These are phyloP conservation scores for Pascua guehoae DNA, from an alignment of 1,284 basidiomycete species.

Conservation along the genomic window DNA sequence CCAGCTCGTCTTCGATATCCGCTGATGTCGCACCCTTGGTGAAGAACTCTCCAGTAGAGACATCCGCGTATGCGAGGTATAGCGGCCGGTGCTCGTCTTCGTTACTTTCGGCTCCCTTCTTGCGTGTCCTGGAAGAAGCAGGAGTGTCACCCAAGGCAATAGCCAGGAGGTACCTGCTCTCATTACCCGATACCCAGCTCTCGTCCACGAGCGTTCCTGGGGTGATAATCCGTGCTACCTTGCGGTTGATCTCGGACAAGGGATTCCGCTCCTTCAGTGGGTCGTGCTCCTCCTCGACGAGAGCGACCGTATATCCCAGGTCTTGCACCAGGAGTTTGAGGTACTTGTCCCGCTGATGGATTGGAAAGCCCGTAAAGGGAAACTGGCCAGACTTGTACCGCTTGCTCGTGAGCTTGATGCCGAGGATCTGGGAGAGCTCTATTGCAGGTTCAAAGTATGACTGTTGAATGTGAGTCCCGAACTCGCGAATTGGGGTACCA, in stretches of 20 bases:
- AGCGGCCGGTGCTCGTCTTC: slow-evolving; percentile 3
- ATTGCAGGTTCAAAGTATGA: slow-evolving; percentile 89
- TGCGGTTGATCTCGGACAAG: slow-evolving; percentile 49
- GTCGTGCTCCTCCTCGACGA: slow-evolving; percentile 78
- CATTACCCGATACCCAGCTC: slow-evolving; percentile 72
- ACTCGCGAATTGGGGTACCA: neutral
- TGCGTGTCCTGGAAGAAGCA: neutral
- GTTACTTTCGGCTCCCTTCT: neutral
- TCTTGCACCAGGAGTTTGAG: slow-evolving; percentile 80
- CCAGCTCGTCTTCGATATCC: slow-evolving; percentile 73
- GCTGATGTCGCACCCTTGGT: slow-evolving; percentile 61
- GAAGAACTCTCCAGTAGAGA: slow-evolving; percentile 93
- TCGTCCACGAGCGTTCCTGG: slow-evolving; percentile 91
- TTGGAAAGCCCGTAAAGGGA: slow-evolving; percentile 83
- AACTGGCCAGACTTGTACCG: slow-evolving; percentile 52
- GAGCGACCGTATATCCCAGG: slow-evolving; percentile 75
- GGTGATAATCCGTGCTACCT: slow-evolving; percentile 79
- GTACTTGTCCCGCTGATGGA: slow-evolving; percentile 78
- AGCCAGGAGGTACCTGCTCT: slow-evolving; percentile 84
- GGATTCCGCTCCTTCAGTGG: neutral
- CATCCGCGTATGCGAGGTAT: slow-evolving; percentile 79
- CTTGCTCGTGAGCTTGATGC: slow-evolving; percentile 38
- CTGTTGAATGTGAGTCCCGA: slow-evolving; percentile 49
- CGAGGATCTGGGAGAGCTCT: slow-evolving; percentile 69
- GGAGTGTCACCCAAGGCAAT: slow-evolving; percentile 49